Base-by-base conservation (phyloP, 345 rosid genomes). In the Salix udensis region DNA sequence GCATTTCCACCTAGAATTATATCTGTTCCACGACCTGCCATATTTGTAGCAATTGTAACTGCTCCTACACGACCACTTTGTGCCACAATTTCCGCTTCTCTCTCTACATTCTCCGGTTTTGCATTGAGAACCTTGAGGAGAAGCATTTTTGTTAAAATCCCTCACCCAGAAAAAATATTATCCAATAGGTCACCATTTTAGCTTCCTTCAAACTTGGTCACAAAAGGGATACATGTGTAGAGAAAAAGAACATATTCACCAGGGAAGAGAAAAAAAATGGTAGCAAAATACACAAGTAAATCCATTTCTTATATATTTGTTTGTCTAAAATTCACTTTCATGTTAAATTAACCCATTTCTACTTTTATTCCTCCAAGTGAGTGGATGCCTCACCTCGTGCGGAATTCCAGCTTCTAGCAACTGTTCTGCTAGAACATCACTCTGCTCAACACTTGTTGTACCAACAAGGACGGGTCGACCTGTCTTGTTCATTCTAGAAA, bases 1-100 rank as follows among this genome's bases (percentile, higher is more conserved):
- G 97, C 97, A 80, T 93, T 95, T 65, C 98, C 98, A 81, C 97
- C 98, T 44, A 95, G 97, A 70, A 95, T 95, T 65, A 93, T 95
- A 81, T 95, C 98, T 74, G 98, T 95, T 83, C 98, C 98, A 81
- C 97, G 96, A 78, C 98, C 98, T 36, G 97, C 98, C 98, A 93
- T 95, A 81, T 95, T 93, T 75, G 98, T 95, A 73, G 98, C 98
- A 80, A 95, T 95, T 74, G 98, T 95, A 68, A 95, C 98, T 18
- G 97, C 97, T 74, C 96, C 97, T 68, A 88, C 87, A 83, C 98
- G 98, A 72, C 98, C 98, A 76, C 98, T 95, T 84, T 95, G 98
- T 66, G 97, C 97, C 76, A 95, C 98, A 80, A 95, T 95, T 87
- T 95, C 98, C 50, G 98, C 98, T 89, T 95, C 98, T 85, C 98